These are phyloP conservation scores for Podospora didyma DNA, from an alignment of 495 filamentous ascomycete species.

Conservation along the genomic window DNA sequence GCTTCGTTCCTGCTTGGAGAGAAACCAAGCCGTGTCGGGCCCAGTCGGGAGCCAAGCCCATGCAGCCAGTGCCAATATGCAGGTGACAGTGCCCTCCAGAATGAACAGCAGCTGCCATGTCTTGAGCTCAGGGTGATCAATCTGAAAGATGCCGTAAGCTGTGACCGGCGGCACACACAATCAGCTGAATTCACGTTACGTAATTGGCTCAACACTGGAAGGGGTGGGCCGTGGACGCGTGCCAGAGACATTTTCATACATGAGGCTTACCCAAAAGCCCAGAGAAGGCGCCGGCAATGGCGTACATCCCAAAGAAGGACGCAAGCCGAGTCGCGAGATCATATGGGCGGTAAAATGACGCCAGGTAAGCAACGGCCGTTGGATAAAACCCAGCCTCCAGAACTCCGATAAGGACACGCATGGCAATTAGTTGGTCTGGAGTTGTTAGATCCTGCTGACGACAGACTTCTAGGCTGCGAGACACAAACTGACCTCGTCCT, in stretches of 20 bases:
- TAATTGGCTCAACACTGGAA: too few species aligned
- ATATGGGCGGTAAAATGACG: conserved; percentile 51
- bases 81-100: conserved; percentile 49
- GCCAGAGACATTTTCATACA: too few species aligned
- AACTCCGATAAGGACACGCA: conserved; percentile 19
- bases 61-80: conserved; percentile 41
- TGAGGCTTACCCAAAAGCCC: too few species aligned
- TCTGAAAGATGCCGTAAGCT: conserved; percentile 28
- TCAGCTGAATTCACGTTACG: too few species aligned
- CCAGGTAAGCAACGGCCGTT: conserved; percentile 49
- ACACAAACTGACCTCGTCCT: conserved; percentile 25
- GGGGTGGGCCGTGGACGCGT: too few species aligned
- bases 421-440: conserved; percentile 7
- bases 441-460: conserved; percentile 1
- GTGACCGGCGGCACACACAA: background rate
- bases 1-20: conserved; percentile 37
- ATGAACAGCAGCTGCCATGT: conserved; percentile 57
- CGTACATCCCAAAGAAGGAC: conserved; percentile 55
- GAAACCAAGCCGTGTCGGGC: conserved; percentile 53
- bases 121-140: conserved; percentile 27
- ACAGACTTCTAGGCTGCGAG: background rate
- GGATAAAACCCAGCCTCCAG: conserved; percentile 52
- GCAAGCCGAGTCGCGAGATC: conserved; percentile 51
- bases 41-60: conserved; percentile 50
- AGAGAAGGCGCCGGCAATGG: conserved; percentile 52